Percentiles rank a stretch among this genome's conserved stretches.
phyloP scores from a whole-genome alignment of 352 stramenopile species.

The Halophytophthora batemanensis region DNA sequence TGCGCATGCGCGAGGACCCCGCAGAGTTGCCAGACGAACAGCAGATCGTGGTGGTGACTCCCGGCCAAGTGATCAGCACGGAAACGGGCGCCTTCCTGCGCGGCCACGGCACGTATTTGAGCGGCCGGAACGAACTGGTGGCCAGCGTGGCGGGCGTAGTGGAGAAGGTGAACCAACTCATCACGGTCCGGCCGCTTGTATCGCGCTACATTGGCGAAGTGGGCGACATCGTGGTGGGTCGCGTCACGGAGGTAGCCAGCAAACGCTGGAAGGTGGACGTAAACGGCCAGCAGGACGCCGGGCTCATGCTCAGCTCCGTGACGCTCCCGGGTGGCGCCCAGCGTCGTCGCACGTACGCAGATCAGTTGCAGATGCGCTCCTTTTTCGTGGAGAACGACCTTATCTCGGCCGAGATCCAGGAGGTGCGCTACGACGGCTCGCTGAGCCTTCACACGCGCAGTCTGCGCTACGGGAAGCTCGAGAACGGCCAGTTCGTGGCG shows the following conservation, averaged over 20 bases:
- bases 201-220: slow-evolving; percentile 93
- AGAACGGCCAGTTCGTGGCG: slow-evolving; percentile 92
- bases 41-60: slow-evolving; percentile 66
- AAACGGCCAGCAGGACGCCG: slow-evolving; percentile 77
- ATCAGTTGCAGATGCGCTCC: slow-evolving; percentile 96
- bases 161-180: slow-evolving; percentile 96
- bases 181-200: slow-evolving; percentile 90
- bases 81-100: slow-evolving; percentile 82
- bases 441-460: slow-evolving; percentile 93
- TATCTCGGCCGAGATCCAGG: slow-evolving; percentile 90
- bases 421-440: slow-evolving; percentile 90
- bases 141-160: slow-evolving; percentile 93
- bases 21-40: slow-evolving; percentile 31
- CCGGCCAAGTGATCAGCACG: slow-evolving; percentile 74
- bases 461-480: slow-evolving; percentile 93
- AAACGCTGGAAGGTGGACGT: slow-evolving; percentile 96
- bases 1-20: no score
- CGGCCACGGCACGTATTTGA: slow-evolving; percentile 95
- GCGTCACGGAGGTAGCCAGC: slow-evolving; percentile 90
- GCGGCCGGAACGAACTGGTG: slow-evolving; percentile 79
- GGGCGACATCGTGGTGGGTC: slow-evolving; percentile 96
- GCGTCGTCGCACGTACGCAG: slow-evolving; percentile 95
- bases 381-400: slow-evolving; percentile 96
- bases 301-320: slow-evolving; percentile 93
- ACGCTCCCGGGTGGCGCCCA: slow-evolving; percentile 95